A percentile compares a stretch with the other conserved stretches of the same genome.
Conservation (phyloP, 495 filamentous ascomycete species). For the Usnea hakonensis region DNA sequence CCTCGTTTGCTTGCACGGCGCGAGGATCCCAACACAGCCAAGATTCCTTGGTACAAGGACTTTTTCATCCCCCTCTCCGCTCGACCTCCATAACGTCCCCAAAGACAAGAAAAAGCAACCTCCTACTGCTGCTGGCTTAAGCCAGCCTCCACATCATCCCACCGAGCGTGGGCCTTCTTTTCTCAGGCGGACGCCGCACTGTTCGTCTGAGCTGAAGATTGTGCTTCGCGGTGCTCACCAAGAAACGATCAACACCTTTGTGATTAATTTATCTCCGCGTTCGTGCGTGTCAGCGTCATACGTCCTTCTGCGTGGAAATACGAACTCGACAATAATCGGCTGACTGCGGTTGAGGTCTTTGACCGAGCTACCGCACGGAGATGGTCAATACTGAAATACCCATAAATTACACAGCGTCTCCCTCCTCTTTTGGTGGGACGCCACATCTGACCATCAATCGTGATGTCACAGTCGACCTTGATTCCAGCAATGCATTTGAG, state of each 20-base stretch:
- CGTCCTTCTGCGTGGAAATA: not conserved
- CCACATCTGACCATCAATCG: conserved; percentile 94
- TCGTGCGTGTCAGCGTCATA: not conserved
- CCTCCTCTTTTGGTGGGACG: conserved; percentile 65
- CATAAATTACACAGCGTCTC: conserved; percentile 69
- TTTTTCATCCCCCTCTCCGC: conserved; percentile 74
- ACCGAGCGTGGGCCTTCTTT: conserved; percentile 80
- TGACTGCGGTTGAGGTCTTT: conserved; percentile 6
- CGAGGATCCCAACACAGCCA: conserved; percentile 63
- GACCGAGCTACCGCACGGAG: conserved; percentile 36
- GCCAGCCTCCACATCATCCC: conserved; percentile 28
- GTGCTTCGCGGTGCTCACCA: conserved; percentile 47
- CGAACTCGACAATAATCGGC: not conserved
- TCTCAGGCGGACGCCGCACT: conserved; percentile 77
- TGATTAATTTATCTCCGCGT: not conserved
- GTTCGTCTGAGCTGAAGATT: conserved; percentile 80
- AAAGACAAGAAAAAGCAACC: conserved; percentile 33
- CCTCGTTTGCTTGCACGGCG: conserved; percentile 82
- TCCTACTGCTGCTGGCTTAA: conserved; percentile 44
- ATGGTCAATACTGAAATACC: conserved; percentile 82
- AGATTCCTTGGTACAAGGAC: conserved; percentile 77
- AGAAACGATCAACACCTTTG: not conserved
- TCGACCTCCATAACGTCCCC: conserved; percentile 77
- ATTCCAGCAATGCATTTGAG: conserved; percentile 96
- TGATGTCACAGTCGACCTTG: conserved; percentile 86